phyloP scores from a whole-genome alignment of 305 asterid species.

The Andrographis paniculata region DNA sequence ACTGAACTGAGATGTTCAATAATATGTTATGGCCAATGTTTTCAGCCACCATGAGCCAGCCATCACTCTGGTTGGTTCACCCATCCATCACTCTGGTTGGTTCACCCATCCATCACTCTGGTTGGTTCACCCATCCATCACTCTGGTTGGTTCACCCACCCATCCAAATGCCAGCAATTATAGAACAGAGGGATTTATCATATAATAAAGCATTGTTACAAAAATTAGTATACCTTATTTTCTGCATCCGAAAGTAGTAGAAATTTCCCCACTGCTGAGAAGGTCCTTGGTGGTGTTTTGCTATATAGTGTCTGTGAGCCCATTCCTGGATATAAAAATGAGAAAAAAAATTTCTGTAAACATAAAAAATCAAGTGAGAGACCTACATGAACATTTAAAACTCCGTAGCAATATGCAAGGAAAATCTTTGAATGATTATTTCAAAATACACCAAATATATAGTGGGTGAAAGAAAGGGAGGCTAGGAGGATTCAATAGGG shows the following conservation, averaged over 20 bases:
- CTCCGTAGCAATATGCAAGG: conserved; percentile 1
- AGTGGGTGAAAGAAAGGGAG: too few species aligned
- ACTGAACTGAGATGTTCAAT: background rate
- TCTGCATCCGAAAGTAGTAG: conserved; percentile 91
- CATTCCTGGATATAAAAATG: conserved; percentile 49
- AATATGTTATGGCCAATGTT: too few species aligned
- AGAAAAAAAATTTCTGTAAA: conserved; percentile 11
- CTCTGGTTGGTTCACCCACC: too few species aligned
- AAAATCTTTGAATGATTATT: too few species aligned
- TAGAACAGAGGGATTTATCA: background rate
- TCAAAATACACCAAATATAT: too few species aligned
- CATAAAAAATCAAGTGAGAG: conserved; percentile 3
- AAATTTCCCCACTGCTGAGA: conserved; percentile 99
- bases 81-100: too few species aligned
- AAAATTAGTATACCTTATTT: conserved; percentile 53
- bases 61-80: too few species aligned
- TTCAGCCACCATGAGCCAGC: too few species aligned
- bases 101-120: conserved; percentile 9
- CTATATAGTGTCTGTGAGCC: conserved; percentile 90
- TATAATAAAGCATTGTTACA: background rate
- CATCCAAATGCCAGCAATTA: background rate
- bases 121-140: too few species aligned
- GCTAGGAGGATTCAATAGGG: too few species aligned
- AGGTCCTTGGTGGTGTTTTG: conserved; percentile 97
- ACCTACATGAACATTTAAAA: background rate